phyloP scores from a whole-genome alignment of 306 rosid genomes.

The Sindora glabra region DNA sequence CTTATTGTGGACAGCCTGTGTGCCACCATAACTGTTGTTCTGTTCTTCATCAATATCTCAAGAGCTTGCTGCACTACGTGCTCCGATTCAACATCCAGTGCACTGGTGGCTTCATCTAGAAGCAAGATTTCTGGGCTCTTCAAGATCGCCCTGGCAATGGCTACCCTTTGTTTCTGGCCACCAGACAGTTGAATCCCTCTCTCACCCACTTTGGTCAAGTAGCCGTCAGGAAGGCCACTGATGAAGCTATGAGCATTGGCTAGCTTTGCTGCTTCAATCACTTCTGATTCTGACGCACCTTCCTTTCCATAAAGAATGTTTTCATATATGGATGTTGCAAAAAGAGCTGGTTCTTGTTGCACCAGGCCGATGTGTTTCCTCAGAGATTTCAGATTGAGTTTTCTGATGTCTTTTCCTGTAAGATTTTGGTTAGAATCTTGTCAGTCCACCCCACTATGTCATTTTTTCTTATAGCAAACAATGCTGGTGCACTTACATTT shows the following conservation, averaged over 20 bases:
- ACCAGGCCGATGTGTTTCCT: slow-evolving; percentile 83
- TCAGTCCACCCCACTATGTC: background rate
- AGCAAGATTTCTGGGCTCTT: slow-evolving; percentile 81
- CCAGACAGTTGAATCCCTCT: slow-evolving; percentile 92
- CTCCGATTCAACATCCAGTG: slow-evolving; percentile 84
- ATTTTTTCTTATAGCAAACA: too few species aligned
- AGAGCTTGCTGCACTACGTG: slow-evolving; percentile 80
- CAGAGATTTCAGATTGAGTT: slow-evolving; percentile 63
- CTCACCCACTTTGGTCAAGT: slow-evolving; percentile 88
- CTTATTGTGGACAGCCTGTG: slow-evolving; percentile 86
- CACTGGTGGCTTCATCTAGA: slow-evolving; percentile 88
- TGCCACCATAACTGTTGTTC: slow-evolving; percentile 89
- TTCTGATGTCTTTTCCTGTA: slow-evolving; percentile 80
- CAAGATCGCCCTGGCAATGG: slow-evolving; percentile 82
- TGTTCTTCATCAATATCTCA: slow-evolving; percentile 71
- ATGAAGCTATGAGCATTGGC: slow-evolving; percentile 85
- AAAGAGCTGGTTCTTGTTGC: slow-evolving; percentile 95
- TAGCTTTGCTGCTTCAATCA: slow-evolving; percentile 79
- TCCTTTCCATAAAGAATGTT: slow-evolving; percentile 81
- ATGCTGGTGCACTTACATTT: too few species aligned
- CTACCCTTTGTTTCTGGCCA: slow-evolving; percentile 86
- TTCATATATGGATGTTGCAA: slow-evolving; percentile 78
- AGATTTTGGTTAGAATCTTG: slow-evolving; percentile 11
- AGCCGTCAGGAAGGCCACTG: slow-evolving; percentile 89
- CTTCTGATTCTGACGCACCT: slow-evolving; percentile 82